Conservation (phyloP, 768 basidiomycete species). For the Boletus subcaerulescens region DNA sequence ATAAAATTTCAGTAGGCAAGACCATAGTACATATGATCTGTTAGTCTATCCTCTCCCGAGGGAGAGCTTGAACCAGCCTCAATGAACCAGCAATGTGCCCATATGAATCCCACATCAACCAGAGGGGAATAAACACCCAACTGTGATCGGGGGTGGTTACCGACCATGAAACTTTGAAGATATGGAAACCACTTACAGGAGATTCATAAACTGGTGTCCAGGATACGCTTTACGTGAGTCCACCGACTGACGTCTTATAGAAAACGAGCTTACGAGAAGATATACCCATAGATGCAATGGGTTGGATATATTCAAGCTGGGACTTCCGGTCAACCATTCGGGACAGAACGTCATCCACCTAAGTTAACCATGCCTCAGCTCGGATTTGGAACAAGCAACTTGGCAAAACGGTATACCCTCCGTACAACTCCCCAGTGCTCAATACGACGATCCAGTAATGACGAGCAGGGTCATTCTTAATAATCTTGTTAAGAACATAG, state of each 20-base stretch:
- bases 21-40: not conserved
- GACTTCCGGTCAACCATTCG: constrained; percentile 78
- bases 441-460: constrained; percentile 73
- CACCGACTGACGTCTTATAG: not conserved
- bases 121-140: constrained; percentile 77
- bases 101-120: constrained; percentile 79
- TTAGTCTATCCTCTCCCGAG: constrained; percentile 39
- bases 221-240: not conserved
- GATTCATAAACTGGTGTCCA: constrained; percentile 66
- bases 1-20: not conserved
- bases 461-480: constrained; percentile 57
- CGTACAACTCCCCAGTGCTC: constrained; percentile 74
- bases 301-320: constrained; percentile 69
- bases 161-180: not conserved
- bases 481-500: constrained; percentile 65
- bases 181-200: constrained; percentile 50
- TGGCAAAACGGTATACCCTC: constrained; percentile 48
- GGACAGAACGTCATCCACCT: constrained; percentile 90
- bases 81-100: constrained; percentile 61
- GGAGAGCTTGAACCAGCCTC: constrained; percentile 36
- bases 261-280: constrained; percentile 54
- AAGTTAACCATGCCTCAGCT: not conserved
- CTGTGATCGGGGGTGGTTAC: constrained; percentile 35
- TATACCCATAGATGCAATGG: constrained; percentile 76
- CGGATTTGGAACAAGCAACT: not conserved